phyloP scores from a whole-genome alignment of 164 flowering plant genomes.

The Aristolochia fimbriata region DNA sequence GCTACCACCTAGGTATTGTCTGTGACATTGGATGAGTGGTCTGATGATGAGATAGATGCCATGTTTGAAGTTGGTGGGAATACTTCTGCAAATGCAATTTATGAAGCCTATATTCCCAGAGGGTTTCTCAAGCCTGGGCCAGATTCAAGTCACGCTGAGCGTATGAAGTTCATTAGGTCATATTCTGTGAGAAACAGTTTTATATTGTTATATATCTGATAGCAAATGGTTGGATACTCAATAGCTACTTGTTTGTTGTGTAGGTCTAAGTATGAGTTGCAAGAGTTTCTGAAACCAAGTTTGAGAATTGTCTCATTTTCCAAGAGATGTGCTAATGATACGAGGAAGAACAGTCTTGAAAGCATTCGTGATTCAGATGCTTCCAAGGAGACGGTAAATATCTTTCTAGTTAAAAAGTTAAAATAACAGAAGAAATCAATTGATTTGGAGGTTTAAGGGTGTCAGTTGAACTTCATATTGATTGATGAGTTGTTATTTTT shows the following conservation, averaged over 20 bases:
- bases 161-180: constrained; percentile 76
- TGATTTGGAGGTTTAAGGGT: too few relatives aligned
- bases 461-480: too few relatives aligned
- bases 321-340: constrained; percentile 34
- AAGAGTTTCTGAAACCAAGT: constrained; percentile 92
- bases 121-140: constrained; percentile 66
- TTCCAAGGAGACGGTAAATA: constrained; percentile 37
- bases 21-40: constrained; percentile 94
- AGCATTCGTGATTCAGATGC: constrained; percentile 45
- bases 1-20: constrained; percentile 67
- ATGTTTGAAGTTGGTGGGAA: constrained; percentile 98
- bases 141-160: constrained; percentile 58
- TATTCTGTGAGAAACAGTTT: background rate
- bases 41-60: constrained; percentile 79
- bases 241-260: constrained; percentile 3
- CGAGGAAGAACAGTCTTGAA: constrained; percentile 46
- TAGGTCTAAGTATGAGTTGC: constrained; percentile 90
- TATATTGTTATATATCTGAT: background rate
- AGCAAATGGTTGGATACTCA: background rate
- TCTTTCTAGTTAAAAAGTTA: background rate
- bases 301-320: constrained; percentile 59
- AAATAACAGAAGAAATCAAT: too few relatives aligned
- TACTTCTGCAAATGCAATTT: constrained; percentile 81
- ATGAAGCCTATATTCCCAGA: constrained; percentile 85
- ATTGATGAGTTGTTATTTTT: too few relatives aligned